These are phyloP conservation scores for Suzukiozyma palmioleophila DNA, from an alignment of 1,139 yeast genomes.

Conservation along the genomic window DNA sequence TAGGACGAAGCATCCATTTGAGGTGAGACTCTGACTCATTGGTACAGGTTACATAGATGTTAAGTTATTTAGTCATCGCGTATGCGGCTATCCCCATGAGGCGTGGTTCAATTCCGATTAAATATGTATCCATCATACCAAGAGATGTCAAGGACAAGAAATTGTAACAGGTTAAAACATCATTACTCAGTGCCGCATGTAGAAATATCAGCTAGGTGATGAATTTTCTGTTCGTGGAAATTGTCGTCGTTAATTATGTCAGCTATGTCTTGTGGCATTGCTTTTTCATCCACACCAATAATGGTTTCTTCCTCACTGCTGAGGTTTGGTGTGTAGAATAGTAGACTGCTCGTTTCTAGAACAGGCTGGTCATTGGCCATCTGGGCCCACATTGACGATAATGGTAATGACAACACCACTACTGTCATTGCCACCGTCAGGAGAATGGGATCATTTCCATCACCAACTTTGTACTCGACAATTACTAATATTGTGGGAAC, in stretches of 20 bases:
- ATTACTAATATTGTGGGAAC: slow-evolving; percentile 71
- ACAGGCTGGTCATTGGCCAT: slow-evolving; percentile 39
- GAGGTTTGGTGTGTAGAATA: slow-evolving; percentile 2
- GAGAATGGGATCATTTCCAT: slow-evolving; percentile 13
- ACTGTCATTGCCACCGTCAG: slow-evolving; percentile 24
- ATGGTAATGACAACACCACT: slow-evolving; percentile 64
- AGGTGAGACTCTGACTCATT: no score
- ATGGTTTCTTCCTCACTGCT: slow-evolving; percentile 2
- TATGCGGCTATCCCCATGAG: no score
- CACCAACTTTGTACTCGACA: slow-evolving; percentile 33
- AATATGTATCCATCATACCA: no score
- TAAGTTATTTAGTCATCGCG: no score
- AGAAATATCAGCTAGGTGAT: not conserved
- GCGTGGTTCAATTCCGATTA: no score
- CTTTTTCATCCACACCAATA: slow-evolving; percentile 2
- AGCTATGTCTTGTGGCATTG: slow-evolving; percentile 2
- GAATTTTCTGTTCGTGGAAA: slow-evolving; percentile 1
- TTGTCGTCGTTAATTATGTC: slow-evolving; percentile 3
- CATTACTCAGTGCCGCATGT: no score
- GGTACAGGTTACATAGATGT: no score
- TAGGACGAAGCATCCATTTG: no score
- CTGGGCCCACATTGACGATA: slow-evolving; percentile 85
- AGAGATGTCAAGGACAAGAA: no score
- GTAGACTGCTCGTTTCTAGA: slow-evolving; percentile 2
- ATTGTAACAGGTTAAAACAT: no score